A percentile compares a stretch with the other conserved stretches of the same genome.
Conservation (phyloP, 2,329 filamentous ascomycete genomes). For the Botrytis byssoidea region DNA sequence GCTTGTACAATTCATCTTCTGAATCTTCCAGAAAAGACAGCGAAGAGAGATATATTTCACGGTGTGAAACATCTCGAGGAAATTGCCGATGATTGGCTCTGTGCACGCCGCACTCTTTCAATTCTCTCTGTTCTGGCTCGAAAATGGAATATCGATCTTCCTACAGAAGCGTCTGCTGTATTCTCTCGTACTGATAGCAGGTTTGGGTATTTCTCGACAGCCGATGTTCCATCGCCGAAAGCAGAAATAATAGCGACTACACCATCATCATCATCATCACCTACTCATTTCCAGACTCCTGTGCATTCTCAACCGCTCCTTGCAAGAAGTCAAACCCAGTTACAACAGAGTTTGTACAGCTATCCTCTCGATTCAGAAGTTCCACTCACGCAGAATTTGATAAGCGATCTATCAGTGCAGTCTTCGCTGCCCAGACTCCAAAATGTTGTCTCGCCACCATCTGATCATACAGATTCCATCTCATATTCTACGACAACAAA, state of each 20-base stretch:
- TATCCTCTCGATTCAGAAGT: conserved; percentile 24
- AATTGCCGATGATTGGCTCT: conserved; percentile 92
- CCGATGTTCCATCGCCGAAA: conserved; percentile 39
- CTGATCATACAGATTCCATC: conserved; percentile 5
- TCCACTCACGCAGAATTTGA: neutral
- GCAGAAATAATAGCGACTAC: conserved; percentile 34
- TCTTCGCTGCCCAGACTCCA: neutral
- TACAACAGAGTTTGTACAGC: conserved; percentile 36
- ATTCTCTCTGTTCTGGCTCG: conserved; percentile 81
- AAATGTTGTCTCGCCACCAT: neutral
- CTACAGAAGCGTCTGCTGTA: conserved; percentile 75
- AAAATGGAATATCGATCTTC: conserved; percentile 88
- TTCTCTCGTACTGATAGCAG: conserved; percentile 77
- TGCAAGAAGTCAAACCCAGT: conserved; percentile 28
- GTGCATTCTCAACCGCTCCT: conserved; percentile 19
- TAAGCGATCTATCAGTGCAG: neutral
- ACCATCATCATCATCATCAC: conserved; percentile 30
- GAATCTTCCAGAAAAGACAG: conserved; percentile 89
- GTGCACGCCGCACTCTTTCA: conserved; percentile 77
- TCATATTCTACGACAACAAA: neutral
- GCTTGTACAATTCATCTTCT: conserved; percentile 93
- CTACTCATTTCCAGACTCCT: conserved; percentile 23
- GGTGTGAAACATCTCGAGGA: conserved; percentile 91
- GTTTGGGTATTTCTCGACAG: conserved; percentile 66
- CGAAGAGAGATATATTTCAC: conserved; percentile 84